Percentiles rank a stretch among this genome's conserved stretches.
Evolutionary conservation across 768 basidiomycete genomes (phyloP).

Genomic region (Rhizopogon salebrosus): DNA sequence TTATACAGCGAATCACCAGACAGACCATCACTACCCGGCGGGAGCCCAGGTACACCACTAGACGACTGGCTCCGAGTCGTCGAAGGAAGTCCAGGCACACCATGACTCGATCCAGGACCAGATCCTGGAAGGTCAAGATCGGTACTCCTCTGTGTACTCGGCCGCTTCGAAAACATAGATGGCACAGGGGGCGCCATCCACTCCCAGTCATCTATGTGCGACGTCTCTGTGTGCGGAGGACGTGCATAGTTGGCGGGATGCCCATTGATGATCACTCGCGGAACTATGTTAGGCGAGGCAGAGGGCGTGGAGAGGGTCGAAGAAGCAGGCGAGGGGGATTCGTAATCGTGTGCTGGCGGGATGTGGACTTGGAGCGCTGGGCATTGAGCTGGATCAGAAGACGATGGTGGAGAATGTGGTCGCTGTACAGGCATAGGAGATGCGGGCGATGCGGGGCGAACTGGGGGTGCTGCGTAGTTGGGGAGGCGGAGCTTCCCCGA

Average conservation of each 20-base stretch:
- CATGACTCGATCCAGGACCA: no score
- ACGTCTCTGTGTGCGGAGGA: background rate
- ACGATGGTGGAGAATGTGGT: background rate
- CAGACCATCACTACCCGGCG: slow-evolving; percentile 4
- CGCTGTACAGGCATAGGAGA: background rate
- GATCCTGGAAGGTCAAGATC: no score
- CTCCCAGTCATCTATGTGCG: slow-evolving; percentile 17
- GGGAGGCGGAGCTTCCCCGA: slow-evolving; percentile 22
- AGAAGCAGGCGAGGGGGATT: slow-evolving; percentile 19
- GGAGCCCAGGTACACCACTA: background rate
- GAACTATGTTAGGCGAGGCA: slow-evolving; percentile 14
- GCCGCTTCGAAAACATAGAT: background rate
- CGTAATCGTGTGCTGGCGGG: slow-evolving; percentile 6
- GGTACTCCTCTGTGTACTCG: slow-evolving; percentile 4
- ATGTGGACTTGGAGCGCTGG: background rate
- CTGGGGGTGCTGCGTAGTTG: slow-evolving; percentile 28
- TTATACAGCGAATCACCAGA: slow-evolving; percentile 41
- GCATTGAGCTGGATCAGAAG: background rate
- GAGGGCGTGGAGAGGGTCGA: slow-evolving; percentile 23
- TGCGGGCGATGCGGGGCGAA: background rate
- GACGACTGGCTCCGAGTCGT: background rate
- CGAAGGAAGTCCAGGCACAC: slow-evolving; percentile 20
- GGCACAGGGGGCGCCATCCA: slow-evolving; percentile 10
- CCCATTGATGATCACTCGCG: slow-evolving; percentile 21
- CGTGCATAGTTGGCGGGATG: slow-evolving; percentile 15